phyloP scores from a whole-genome alignment of 2,329 filamentous ascomycete genomes.

The Apiospora arundinis region DNA sequence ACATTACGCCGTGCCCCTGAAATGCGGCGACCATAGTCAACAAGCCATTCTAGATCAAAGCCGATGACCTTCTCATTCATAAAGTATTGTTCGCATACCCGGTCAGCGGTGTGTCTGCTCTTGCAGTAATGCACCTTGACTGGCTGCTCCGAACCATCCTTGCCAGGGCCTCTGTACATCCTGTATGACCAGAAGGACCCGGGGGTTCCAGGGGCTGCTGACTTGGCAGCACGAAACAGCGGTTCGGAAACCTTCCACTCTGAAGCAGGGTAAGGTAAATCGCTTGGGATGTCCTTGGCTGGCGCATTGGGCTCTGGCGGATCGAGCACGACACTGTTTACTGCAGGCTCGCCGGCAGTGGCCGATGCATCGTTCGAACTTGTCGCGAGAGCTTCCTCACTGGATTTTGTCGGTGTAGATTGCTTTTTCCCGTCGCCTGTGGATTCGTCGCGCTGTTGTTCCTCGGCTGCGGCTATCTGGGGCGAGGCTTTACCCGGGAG shows the following conservation, averaged over 20 bases:
- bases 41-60: constrained; percentile 88
- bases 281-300: constrained; percentile 29
- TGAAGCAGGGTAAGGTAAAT: constrained; percentile 26
- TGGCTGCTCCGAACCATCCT: constrained; percentile 51
- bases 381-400: neutral
- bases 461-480: neutral
- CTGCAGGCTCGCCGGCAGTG: neutral
- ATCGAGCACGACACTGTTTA: neutral
- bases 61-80: constrained; percentile 74
- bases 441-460: neutral
- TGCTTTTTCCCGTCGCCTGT: neutral
- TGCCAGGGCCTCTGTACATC: constrained; percentile 64
- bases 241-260: constrained; percentile 55
- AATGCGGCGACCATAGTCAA: constrained; percentile 48
- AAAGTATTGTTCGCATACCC: constrained; percentile 69
- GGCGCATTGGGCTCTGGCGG: neutral
- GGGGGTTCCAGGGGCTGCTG: constrained; percentile 49
- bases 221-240: constrained; percentile 55
- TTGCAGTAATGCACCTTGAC: constrained; percentile 81
- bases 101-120: constrained; percentile 70
- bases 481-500: neutral
- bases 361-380: neutral
- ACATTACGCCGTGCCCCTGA: constrained; percentile 70
- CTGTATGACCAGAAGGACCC: constrained; percentile 72
- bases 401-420: neutral